Evolutionary conservation across 257 asterid genomes (phyloP), one percentile per base, ranked within the genome.

Genomic region (Petrea volubilis): DNA sequence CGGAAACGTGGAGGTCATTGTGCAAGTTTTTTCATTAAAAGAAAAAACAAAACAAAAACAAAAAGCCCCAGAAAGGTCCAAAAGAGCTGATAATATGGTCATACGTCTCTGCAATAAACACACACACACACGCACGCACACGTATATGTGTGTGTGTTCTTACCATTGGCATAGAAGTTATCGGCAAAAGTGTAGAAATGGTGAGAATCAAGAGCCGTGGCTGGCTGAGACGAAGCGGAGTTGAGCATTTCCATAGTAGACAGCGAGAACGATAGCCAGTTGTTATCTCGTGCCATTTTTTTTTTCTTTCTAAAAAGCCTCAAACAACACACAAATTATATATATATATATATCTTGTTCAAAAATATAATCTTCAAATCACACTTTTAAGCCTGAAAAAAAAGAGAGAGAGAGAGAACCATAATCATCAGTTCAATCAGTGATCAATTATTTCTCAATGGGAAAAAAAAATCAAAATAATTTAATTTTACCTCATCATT

Each of bases 261-360:
- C 11, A 92, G 74, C 0, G 98, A 93, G 79, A 90, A 93, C 1
- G 96, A 88, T 11, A 93, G 90, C 98, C 98, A 90, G 70, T 88
- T 86, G 70, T 84, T 81, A 64, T 82, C 97, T 12, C 84, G 90
- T 12, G 96, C 97, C 98, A 92, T 92, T 76, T 64, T 50, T 29
- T 15, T 38, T 4, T 17, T 14, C 24, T 6, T 60, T 64, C 17
- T 38, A 63, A 29, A 73, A 13, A 40, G 1, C 21, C 23, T 14
- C 61, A 60, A 10, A n/a, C 59, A 5, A 59, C n/a, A 33, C 53
- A 8, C 60, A 21, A 51, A 52, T 64, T n/a, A n/a, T n/a, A n/a
- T n/a, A n/a, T n/a, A n/a, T n/a, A n/a, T n/a, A n/a, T n/a, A n/a
- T n/a, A n/a, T 15, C 51, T 14, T 1, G 21, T 18, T 15, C n/a